Evolutionary conservation across 257 asterid species (phyloP).

Genomic region (Solanum megistacrolobum): DNA sequence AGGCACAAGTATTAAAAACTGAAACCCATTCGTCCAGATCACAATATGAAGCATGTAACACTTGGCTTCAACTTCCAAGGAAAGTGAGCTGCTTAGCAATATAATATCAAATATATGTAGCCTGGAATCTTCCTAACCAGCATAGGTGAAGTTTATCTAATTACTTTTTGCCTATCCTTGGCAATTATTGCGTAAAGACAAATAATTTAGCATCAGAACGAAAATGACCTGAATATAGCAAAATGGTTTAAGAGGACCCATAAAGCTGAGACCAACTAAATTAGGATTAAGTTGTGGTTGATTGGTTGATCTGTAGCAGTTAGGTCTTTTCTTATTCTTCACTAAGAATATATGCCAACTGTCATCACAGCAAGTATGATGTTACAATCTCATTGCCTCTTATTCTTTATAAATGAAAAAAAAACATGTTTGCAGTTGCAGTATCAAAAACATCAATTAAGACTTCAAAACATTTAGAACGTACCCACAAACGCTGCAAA

Average conservation of each 20-base stretch:
- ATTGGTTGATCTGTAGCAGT: not conserved
- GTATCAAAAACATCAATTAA: not conserved
- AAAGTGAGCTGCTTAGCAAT: not conserved
- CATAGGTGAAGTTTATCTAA: not conserved
- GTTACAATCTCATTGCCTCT: not conserved
- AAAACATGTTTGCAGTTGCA: not conserved
- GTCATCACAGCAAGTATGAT: not conserved
- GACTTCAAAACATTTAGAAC: not conserved
- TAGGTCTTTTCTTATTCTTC: not conserved
- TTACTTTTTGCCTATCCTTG: not conserved
- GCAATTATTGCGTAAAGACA: not conserved
- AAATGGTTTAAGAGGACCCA: not conserved
- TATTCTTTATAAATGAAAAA: not conserved
- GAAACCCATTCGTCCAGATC: not conserved
- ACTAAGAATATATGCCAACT: not conserved
- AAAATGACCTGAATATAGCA: not conserved
- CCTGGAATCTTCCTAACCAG: not conserved
- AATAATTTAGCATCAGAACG: not conserved
- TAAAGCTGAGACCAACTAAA: not conserved
- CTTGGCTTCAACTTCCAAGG: not conserved
- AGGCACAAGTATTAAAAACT: not conserved
- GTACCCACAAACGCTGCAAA: constrained; percentile 83
- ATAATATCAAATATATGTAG: not conserved
- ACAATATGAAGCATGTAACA: not conserved
- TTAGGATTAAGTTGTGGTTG: not conserved